Percentiles rank a stretch among this genome's conserved stretches.
Evolutionary conservation across 208 protist species (phyloP).

Genomic region (Tritrichomonas musculus): DNA sequence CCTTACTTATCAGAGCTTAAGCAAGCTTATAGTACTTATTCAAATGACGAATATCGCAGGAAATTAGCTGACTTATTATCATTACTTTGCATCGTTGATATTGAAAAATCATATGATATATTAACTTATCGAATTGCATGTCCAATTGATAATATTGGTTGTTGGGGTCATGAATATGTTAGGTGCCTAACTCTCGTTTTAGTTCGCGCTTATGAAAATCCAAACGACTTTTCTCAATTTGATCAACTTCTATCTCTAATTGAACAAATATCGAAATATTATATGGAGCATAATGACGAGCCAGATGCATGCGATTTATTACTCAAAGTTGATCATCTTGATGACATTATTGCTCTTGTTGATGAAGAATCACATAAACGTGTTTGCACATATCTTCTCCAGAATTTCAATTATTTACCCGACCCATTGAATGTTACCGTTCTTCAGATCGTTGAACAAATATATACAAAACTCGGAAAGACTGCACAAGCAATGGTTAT

Average conservation of each 20-base stretch:
- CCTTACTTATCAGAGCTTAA: constrained; percentile 79
- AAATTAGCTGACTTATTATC: constrained; percentile 54
- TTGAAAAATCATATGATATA: constrained; percentile 47
- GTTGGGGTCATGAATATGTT: constrained; percentile 98
- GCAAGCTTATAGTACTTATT: constrained; percentile 59
- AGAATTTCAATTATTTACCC: constrained; percentile 61
- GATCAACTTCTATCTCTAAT: constrained; percentile 22
- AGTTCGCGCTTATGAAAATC: neutral
- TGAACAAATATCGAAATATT: constrained; percentile 57
- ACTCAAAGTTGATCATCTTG: constrained; percentile 63
- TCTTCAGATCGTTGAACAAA: constrained; percentile 2
- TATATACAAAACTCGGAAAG: constrained; percentile 37
- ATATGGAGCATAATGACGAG: constrained; percentile 86
- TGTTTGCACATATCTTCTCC: constrained; percentile 82
- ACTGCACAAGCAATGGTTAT: constrained; percentile 34
- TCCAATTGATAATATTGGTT: constrained; percentile 73
- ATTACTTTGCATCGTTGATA: constrained; percentile 46
- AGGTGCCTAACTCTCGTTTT: constrained; percentile 47
- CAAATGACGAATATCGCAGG: constrained; percentile 21
- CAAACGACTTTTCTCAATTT: neutral
- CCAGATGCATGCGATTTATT: constrained; percentile 94
- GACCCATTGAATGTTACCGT: constrained; percentile 35
- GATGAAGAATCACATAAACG: constrained; percentile 81
- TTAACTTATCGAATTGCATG: constrained; percentile 89
- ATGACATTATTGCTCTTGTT: constrained; percentile 70